Evolutionary conservation across 441 rosid species (phyloP).

Genomic region (Hypseocharis bilobata): DNA sequence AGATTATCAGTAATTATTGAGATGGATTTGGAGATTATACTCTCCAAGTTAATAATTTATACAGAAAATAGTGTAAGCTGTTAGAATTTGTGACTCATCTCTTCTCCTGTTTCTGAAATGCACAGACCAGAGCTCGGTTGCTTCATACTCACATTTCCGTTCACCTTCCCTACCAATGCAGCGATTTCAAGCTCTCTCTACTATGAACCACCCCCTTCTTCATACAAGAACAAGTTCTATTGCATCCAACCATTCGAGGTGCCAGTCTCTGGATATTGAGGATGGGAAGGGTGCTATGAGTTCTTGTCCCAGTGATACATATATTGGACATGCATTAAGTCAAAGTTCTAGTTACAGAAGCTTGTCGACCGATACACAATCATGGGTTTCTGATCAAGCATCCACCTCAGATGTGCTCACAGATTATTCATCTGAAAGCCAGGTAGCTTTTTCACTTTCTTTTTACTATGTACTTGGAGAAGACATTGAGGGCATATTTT

Average conservation of each 20-base stretch:
- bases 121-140: conserved; percentile 31
- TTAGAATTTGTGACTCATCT: background rate
- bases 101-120: conserved; percentile 11
- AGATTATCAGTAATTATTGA: background rate
- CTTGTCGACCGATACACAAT: conserved; percentile 33
- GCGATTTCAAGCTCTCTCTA: conserved; percentile 44
- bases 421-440: conserved; percentile 34
- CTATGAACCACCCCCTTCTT: conserved; percentile 24
- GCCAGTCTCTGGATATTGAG: conserved; percentile 35
- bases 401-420: conserved; percentile 44
- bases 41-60: background rate
- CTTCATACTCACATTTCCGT: conserved; percentile 26
- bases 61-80: conserved; percentile 2
- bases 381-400: conserved; percentile 46
- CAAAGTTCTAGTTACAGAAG: conserved; percentile 40
- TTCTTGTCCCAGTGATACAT: conserved; percentile 33
- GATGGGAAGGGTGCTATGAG: conserved; percentile 30
- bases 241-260: conserved; percentile 26
- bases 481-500: background rate
- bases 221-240: conserved; percentile 30
- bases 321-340: conserved; percentile 30
- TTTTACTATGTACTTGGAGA: background rate
- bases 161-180: conserved; percentile 39
- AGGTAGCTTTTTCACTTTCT: conserved; percentile 30
- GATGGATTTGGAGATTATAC: background rate